Base-by-base conservation (phyloP, 2,329 filamentous ascomycete species). In the Stagonosporopsis cucurbitacearum region DNA sequence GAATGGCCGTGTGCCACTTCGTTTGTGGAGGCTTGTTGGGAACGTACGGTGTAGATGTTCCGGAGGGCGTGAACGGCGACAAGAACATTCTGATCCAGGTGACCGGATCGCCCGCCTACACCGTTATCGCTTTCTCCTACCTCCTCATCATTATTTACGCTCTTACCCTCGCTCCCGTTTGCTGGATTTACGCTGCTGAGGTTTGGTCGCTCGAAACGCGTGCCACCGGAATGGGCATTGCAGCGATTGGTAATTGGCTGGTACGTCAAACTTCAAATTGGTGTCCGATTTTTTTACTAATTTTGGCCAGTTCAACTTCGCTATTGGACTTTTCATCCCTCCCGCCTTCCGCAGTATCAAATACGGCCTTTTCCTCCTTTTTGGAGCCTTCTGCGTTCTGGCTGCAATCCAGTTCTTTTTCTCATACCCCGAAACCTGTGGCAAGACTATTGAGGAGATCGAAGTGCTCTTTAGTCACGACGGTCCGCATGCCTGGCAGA, bases 111-210 rank as follows among this genome's bases (percentile, higher is more conserved):
- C 78, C 84, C 12, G 83, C 86, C 19, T 81, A 88, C 65, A 82
- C 82, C 2, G 84, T 89, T 50, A 89, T 89, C 59, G 84, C 84
- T 19, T 88, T 88, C 64, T 85, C 82, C 45, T 88, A 88, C 68
- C 78, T 88, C 15, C 80, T 88, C 54, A 84, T 88, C 65, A 80
- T 87, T 62, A 78, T 86, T 59, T 88, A 88, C 67, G 82, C 84
- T 1, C 76, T 87, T n/a, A 88, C 85, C 0, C 79, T 86, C 17
- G 86, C 85, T 0, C 85, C 86, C 0, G 83, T 87, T 3, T 84
- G 82, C 50, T 88, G 86, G 86, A 81, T 88, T 40, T 89, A 89
- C 63, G 83, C 84, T 0, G 83, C 85, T 15, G 87, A 89, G 71
- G 82, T 87, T 2, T 88, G 83, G 82, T 85, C 84, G 0, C 77